These are phyloP conservation scores for Leccinum incarnatum DNA, from an alignment of 768 basidiomycete species.

Conservation along the genomic window DNA sequence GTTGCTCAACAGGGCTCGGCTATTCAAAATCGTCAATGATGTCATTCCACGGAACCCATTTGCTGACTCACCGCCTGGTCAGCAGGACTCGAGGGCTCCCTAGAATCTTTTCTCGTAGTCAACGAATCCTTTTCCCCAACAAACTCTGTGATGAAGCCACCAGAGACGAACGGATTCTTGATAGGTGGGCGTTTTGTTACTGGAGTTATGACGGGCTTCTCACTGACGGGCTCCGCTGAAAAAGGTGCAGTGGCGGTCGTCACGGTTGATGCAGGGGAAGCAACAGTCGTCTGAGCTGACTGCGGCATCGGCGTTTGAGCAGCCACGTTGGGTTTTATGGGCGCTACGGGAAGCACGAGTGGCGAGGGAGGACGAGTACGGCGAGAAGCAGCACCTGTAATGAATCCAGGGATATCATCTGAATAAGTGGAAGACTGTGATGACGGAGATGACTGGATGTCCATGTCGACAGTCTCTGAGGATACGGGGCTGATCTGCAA, in stretches of 20 bases:
- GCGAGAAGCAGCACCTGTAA: slow-evolving; percentile 30
- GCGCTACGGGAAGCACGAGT: slow-evolving; percentile 21
- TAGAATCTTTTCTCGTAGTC: slow-evolving; percentile 20
- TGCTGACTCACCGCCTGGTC: slow-evolving; percentile 15
- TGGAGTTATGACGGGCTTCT: slow-evolving; percentile 10
- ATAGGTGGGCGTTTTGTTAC: slow-evolving; percentile 19
- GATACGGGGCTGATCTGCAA: slow-evolving; percentile 32
- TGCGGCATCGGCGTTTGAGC: slow-evolving; percentile 15
- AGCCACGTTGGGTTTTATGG: slow-evolving; percentile 6
- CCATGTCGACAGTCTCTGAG: slow-evolving; percentile 35
- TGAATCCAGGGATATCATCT: slow-evolving; percentile 34
- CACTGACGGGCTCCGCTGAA: slow-evolving; percentile 3
- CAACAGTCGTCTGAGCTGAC: slow-evolving; percentile 14
- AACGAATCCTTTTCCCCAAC: slow-evolving; percentile 28
- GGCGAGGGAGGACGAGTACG: slow-evolving; percentile 25
- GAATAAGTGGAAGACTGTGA: slow-evolving; percentile 20
- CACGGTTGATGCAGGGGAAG: slow-evolving; percentile 20
- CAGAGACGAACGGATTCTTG: slow-evolving; percentile 49
- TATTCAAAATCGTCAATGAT: slow-evolving; percentile 7
- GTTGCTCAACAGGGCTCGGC: slow-evolving; percentile 16
- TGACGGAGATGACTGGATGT: slow-evolving; percentile 34
- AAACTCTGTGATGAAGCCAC: slow-evolving; percentile 49
- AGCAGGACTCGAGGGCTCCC: slow-evolving; percentile 14
- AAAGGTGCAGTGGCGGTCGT: slow-evolving; percentile 9
- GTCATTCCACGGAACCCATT: neutral